Base-by-base conservation (phyloP, 768 basidiomycete genomes). In the Tricholoma hemisulphureum region DNA sequence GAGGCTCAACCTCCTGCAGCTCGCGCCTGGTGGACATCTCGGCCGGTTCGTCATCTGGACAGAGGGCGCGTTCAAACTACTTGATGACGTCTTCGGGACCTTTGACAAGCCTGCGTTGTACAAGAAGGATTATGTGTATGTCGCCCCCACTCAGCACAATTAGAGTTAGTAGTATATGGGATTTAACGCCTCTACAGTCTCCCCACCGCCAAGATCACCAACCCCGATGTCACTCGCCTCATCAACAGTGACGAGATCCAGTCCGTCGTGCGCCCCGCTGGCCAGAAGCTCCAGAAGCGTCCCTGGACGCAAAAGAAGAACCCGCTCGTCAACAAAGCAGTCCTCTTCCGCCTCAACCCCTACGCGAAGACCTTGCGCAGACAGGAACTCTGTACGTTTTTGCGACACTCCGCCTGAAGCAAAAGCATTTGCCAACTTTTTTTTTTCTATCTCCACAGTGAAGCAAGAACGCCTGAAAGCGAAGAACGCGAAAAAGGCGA, bases 21-120 rank as follows among this genome's bases (percentile, higher is more conserved):
- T 99, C 73, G 97, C 97, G 14, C 97, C 97, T 50, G 97, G 97
- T 86, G 97, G 97, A 64, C 97, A 99, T 73, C 87, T 99, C 59
- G 97, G 97, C 60, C 93, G 97, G 61, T 99, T 99, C 80, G 82
- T 98, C 73, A 96, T 99, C 83, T 99, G 97, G 97, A 98, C 97
- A 60, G 91, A 96, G 79, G 83, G 83, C 67, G 97, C 97, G 24
- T 97, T 98, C 73, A 82, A 77, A 53, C 85, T 91, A 63, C 91
- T 99, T 56, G 97, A 98, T 73, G 89, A 93, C 65, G 86, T 98
- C 62, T 99, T 90, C 74, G 97, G 96, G 55, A 98, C 95, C 65
- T 91, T 89, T 69, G 93, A 97, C 69, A 94, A 88, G 80, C 82
- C 80, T n/a, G 84, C 94, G 13, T 69, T 79, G 60, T 80, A 82